phyloP scores from a whole-genome alignment of 371 early-diverging fungal species.

The Mucor sp. region DNA sequence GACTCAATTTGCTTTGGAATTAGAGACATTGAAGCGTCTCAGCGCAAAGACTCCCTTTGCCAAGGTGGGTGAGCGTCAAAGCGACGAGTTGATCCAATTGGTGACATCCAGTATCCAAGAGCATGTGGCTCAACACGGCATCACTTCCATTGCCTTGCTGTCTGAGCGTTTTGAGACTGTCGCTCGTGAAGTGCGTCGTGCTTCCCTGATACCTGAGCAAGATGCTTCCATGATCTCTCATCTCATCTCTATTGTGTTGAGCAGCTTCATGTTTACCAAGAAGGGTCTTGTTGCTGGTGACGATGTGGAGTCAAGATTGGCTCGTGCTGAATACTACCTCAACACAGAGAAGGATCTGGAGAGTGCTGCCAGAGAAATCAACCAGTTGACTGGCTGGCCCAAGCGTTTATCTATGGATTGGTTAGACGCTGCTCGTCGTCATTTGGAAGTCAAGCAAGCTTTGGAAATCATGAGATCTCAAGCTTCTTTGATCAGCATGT shows the following conservation, averaged over 20 bases:
- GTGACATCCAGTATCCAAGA: slow-evolving; percentile 69
- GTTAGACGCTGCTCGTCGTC: slow-evolving; percentile 81
- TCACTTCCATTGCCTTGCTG: slow-evolving; percentile 74
- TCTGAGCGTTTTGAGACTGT: slow-evolving; percentile 75
- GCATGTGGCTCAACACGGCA: slow-evolving; percentile 62
- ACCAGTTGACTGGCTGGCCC: slow-evolving; percentile 94
- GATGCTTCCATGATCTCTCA: slow-evolving; percentile 84
- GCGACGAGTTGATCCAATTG: slow-evolving; percentile 67
- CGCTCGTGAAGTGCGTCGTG: slow-evolving; percentile 73
- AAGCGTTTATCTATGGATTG: slow-evolving; percentile 89
- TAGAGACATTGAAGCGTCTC: slow-evolving; percentile 55
- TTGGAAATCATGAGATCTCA: slow-evolving; percentile 51
- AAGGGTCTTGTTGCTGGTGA: slow-evolving; percentile 85
- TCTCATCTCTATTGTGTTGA: slow-evolving; percentile 72
- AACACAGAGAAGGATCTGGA: slow-evolving; percentile 78
- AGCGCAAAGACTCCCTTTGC: slow-evolving; percentile 48
- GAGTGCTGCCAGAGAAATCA: slow-evolving; percentile 89
- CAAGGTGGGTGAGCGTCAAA: slow-evolving; percentile 47
- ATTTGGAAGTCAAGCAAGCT: slow-evolving; percentile 92
- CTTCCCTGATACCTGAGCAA: slow-evolving; percentile 86
- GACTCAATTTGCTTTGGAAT: slow-evolving; percentile 71
- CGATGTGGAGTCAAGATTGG: slow-evolving; percentile 89
- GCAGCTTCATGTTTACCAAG: slow-evolving; percentile 83
- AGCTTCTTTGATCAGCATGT: slow-evolving; percentile 34
- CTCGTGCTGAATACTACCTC: slow-evolving; percentile 81